A percentile compares a stretch with the other conserved stretches of the same genome.
Evolutionary conservation across 2,329 filamentous ascomycete species (phyloP).

Genomic region (Cordyceps javanica): DNA sequence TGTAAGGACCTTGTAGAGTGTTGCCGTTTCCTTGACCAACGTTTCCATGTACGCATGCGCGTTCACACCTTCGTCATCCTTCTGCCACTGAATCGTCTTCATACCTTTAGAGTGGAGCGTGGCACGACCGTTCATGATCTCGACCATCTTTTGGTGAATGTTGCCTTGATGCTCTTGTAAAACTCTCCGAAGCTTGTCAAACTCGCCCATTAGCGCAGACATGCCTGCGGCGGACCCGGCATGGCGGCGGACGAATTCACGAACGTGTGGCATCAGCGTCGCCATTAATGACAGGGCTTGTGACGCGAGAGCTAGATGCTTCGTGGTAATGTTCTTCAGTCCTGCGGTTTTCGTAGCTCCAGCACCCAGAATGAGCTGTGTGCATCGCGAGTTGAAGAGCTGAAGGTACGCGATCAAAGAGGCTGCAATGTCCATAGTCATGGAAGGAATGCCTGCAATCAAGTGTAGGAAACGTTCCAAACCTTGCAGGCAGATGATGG

Average conservation of each 20-base stretch:
- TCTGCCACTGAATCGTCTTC: conserved; percentile 70
- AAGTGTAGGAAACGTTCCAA: conserved; percentile 80
- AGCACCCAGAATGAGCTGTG: conserved; percentile 92
- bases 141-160: conserved; percentile 88
- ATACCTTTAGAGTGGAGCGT: conserved; percentile 68
- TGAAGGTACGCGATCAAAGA: conserved; percentile 81
- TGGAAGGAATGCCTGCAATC: conserved; percentile 77
- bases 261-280: conserved; percentile 78
- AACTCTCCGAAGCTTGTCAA: conserved; percentile 77
- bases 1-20: conserved; percentile 73
- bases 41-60: conserved; percentile 78
- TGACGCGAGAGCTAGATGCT: conserved; percentile 85
- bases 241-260: conserved; percentile 85
- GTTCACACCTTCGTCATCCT: conserved; percentile 26
- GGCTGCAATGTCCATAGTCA: conserved; percentile 75
- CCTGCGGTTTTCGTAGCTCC: conserved; percentile 85
- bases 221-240: conserved; percentile 45
- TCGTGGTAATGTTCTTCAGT: conserved; percentile 92
- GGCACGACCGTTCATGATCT: conserved; percentile 81
- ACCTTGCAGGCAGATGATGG: conserved; percentile 71
- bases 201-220: conserved; percentile 66
- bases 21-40: conserved; percentile 77
- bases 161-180: conserved; percentile 85
- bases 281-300: conserved; percentile 86
- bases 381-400: conserved; percentile 91